phyloP scores from a whole-genome alignment of 169 alveolate species.

The Cardiosporidium cionae region DNA sequence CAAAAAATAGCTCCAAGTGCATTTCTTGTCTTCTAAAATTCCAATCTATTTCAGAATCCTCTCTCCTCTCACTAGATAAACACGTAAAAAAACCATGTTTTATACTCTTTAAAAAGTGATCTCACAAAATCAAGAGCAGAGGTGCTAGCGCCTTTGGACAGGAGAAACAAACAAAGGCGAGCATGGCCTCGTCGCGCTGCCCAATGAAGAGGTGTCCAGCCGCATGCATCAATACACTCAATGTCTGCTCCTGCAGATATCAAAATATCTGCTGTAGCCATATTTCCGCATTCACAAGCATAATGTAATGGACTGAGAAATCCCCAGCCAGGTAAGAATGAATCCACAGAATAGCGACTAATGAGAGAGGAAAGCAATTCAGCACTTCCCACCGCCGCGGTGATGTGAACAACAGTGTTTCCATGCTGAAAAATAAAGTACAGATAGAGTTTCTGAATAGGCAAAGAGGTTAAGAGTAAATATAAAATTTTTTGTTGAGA shows the following conservation, averaged over 20 bases:
- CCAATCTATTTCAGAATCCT: no score
- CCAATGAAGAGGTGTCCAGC: slow-evolving; percentile 36
- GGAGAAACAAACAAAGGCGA: background rate
- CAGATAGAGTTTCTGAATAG: no score
- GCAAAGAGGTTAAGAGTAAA: no score
- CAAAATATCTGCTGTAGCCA: slow-evolving; percentile 13
- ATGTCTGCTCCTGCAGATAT: slow-evolving; percentile 17
- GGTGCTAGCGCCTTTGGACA: background rate
- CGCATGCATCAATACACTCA: slow-evolving; percentile 20
- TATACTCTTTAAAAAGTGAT: no score
- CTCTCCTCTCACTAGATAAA: no score
- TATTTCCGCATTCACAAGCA: slow-evolving; percentile 24
- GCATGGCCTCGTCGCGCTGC: slow-evolving; percentile 15
- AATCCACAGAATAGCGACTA: slow-evolving; percentile 8
- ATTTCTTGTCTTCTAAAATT: no score
- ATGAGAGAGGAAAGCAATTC: slow-evolving; percentile 4
- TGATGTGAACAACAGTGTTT: slow-evolving; percentile 15
- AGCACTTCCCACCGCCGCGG: slow-evolving; percentile 17
- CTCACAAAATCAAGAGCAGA: background rate
- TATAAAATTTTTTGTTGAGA: no score
- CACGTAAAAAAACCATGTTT: no score
- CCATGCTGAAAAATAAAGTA: slow-evolving; percentile 14
- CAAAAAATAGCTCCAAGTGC: no score
- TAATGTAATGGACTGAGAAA: slow-evolving; percentile 24
- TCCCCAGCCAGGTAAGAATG: slow-evolving; percentile 27